Conservation (phyloP, 768 basidiomycete genomes). For the Boletus rubroflammeus region DNA sequence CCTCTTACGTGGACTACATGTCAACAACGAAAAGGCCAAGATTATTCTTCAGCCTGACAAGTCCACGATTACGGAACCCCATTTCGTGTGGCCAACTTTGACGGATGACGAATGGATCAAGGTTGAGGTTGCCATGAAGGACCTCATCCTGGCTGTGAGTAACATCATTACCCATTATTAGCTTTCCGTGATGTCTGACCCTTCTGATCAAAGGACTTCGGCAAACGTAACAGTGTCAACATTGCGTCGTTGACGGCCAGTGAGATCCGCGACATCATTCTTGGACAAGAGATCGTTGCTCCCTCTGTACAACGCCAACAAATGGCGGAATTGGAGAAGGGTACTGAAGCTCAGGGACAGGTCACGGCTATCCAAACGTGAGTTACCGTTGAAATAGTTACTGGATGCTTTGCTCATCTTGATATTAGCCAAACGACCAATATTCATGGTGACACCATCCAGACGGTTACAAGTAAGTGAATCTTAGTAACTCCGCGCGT, state of each 20-base stretch:
- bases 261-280: constrained; percentile 96
- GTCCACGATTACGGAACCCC: constrained; percentile 92
- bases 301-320: constrained; percentile 96
- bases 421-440: constrained; percentile 83
- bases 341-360: constrained; percentile 88
- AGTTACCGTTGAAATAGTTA: constrained; percentile 18
- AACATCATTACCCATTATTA: neutral
- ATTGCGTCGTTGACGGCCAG: constrained; percentile 95
- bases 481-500: neutral
- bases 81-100: constrained; percentile 96
- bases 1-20: constrained; percentile 94
- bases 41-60: constrained; percentile 97
- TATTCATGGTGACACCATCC: constrained; percentile 93
- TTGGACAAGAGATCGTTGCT: constrained; percentile 97
- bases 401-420: constrained; percentile 3
- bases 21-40: constrained; percentile 99
- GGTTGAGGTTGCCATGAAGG: constrained; percentile 98
- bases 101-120: constrained; percentile 98
- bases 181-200: constrained; percentile 11
- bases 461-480: constrained; percentile 82
- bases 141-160: constrained; percentile 83
- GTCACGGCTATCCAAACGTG: constrained; percentile 94
- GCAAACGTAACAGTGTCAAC: constrained; percentile 98
- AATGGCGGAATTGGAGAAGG: constrained; percentile 98
- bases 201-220: constrained; percentile 68